Evolutionary conservation across 768 basidiomycete species (phyloP).

Genomic region (Tylopilus rubrobrunneus): DNA sequence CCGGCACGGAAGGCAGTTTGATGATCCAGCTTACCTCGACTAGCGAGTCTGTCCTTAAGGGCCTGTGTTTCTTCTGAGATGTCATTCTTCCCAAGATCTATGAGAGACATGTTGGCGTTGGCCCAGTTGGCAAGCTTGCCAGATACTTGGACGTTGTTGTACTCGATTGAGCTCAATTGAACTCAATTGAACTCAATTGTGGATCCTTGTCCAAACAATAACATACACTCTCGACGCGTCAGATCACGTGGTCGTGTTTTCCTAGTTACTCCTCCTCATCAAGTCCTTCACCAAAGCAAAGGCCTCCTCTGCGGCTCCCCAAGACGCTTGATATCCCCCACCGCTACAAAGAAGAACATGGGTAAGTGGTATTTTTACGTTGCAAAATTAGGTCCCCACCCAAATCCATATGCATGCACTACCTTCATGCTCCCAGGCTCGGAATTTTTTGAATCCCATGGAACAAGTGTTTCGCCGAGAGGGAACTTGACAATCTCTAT

Average conservation of each 20-base stretch:
- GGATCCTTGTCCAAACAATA: constrained; percentile 21
- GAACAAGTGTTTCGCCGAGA: constrained; percentile 20
- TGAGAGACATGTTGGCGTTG: constrained; percentile 33
- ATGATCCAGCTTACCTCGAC: constrained; percentile 30
- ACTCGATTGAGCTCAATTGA: too few relatives aligned
- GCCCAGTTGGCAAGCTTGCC: constrained; percentile 15
- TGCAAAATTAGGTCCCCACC: constrained; percentile 30
- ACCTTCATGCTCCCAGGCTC: constrained; percentile 30
- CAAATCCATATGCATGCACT: constrained; percentile 61
- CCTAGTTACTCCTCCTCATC: not conserved
- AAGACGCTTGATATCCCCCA: constrained; percentile 39
- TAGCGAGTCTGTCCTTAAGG: constrained; percentile 35
- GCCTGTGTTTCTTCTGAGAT: constrained; percentile 36
- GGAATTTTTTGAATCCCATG: constrained; percentile 18
- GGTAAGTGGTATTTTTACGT: constrained; percentile 1
- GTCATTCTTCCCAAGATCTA: constrained; percentile 37
- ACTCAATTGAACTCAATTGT: constrained; percentile 5
- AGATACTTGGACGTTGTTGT: not conserved
- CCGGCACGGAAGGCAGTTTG: not conserved
- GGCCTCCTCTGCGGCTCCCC: constrained; percentile 43
- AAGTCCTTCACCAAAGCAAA: constrained; percentile 21
- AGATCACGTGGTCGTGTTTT: constrained; percentile 31
- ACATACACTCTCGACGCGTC: constrained; percentile 27
- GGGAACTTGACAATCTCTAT: constrained; percentile 39
- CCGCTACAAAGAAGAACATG: constrained; percentile 21